A percentile compares a stretch with the other conserved stretches of the same genome.
Evolutionary conservation across 148 eudicot genomes (phyloP).

Genomic region (Salicornia ramosissima): DNA sequence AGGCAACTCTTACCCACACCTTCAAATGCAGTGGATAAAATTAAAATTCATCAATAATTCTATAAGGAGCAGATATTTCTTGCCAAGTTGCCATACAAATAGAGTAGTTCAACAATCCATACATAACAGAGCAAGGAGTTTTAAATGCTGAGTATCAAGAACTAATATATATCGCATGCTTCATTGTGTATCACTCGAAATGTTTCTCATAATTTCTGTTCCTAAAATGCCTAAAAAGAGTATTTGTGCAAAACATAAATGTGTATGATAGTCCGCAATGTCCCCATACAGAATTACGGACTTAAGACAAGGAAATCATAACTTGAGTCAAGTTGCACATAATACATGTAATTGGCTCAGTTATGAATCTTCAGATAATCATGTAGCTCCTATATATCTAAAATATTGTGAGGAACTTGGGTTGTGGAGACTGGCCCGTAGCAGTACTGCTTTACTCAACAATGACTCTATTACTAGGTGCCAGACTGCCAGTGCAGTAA

Average conservation of each 20-base stretch:
- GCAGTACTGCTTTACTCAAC: background rate
- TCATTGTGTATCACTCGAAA: too few relatives aligned
- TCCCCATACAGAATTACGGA: too few relatives aligned
- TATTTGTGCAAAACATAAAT: too few relatives aligned
- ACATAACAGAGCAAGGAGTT: background rate
- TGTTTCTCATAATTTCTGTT: too few relatives aligned
- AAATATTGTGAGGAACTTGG: background rate
- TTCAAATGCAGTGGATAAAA: slow-evolving; percentile 25
- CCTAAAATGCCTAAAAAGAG: too few relatives aligned
- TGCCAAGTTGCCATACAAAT: background rate
- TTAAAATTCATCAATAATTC: slow-evolving; percentile 1
- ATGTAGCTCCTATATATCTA: background rate
- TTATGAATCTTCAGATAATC: too few relatives aligned
- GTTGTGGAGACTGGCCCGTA: too few relatives aligned
- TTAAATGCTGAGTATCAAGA: too few relatives aligned
- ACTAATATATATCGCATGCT: too few relatives aligned
- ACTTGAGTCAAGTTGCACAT: background rate
- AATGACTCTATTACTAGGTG: background rate
- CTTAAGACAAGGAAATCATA: too few relatives aligned
- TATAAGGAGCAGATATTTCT: background rate
- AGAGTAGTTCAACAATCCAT: background rate
- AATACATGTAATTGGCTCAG: background rate
- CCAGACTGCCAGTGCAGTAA: too few relatives aligned
- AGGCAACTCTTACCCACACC: slow-evolving; percentile 99
- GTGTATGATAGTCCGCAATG: too few relatives aligned